Evolutionary conservation across 2,329 filamentous ascomycete genomes (phyloP), one percentile per base, ranked within the genome.

Genomic region (Cercospora berteroae): DNA sequence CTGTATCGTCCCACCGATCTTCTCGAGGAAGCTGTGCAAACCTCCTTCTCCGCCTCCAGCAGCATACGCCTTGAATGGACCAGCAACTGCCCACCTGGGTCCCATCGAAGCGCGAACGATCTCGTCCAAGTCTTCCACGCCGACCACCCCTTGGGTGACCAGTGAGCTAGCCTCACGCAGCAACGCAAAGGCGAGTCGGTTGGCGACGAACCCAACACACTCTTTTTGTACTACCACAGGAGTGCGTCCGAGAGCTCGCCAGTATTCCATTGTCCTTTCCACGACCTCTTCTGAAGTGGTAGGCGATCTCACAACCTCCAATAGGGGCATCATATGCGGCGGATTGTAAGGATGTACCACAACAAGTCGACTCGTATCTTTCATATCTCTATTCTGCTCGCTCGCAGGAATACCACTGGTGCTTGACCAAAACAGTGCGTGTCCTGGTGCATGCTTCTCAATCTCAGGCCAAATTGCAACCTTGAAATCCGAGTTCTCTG

Each of bases 331-430:
- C 1, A 39, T 81, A 69, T 88, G 85, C 1, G 86, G 87, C 23
- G 85, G 87, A 64, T 88, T 88, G 75, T 86, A 89, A 0, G 87
- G 86, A 73, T 88, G 87, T 4, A 87, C 85, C 1, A 88, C 83
- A 0, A 88, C 69, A 2, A 89, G 73, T 1, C 85, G 77, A n/a
- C 74, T 68, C 60, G 76, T 74, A 29, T 84, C 79, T 23, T 76
- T 71, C 81, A 85, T 83, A 3, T 78, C 69, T 16, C 68, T 66
- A 8, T 76, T 76, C 69, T 88, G 86, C 25, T 76, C 77, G 0
- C 83, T 85, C 0, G 86, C 84, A 0, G 84, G 81, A 29, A 88
- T 88, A 0, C 87, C 86, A 1, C 82, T 85, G 0, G 87, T 88
- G 64, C 82, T 85, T 42, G 82, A 85, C 86, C 86, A 88, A 60